Conservation (phyloP, 2,329 filamentous ascomycete genomes). For the Sclerotinia minor region DNA sequence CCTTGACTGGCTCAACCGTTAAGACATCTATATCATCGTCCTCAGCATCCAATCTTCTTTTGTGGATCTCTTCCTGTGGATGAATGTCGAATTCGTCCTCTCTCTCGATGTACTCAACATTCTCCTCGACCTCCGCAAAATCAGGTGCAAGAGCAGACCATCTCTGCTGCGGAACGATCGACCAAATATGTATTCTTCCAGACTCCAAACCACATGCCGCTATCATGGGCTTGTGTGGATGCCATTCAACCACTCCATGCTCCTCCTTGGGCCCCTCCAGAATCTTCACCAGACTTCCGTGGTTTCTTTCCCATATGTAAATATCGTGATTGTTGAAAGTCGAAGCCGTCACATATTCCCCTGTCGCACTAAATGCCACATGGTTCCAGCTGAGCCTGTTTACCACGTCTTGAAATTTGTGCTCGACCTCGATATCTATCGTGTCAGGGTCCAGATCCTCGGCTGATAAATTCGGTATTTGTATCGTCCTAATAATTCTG, state of each 20-base stretch:
- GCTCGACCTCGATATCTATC: constrained; percentile 86
- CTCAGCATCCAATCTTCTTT: constrained; percentile 83
- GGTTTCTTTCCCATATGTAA: constrained; percentile 94
- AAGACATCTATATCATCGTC: constrained; percentile 93
- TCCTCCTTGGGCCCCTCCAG: constrained; percentile 96
- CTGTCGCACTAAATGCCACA: constrained; percentile 89
- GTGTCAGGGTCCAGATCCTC: constrained; percentile 77
- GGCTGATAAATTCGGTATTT: constrained; percentile 74
- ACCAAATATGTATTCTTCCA: constrained; percentile 93
- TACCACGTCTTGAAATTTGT: constrained; percentile 98
- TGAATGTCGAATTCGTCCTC: constrained; percentile 99
- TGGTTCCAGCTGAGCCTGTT: constrained; percentile 96
- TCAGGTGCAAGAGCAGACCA: constrained; percentile 97
- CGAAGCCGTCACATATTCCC: constrained; percentile 93
- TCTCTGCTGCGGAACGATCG: constrained; percentile 88
- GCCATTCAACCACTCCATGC: constrained; percentile 95
- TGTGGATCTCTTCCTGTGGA: constrained; percentile 89
- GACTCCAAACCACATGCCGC: constrained; percentile 91
- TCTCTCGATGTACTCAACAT: constrained; percentile 91
- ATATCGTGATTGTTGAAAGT: constrained; percentile 99
- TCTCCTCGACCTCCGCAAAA: constrained; percentile 97
- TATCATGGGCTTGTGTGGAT: constrained; percentile 81
- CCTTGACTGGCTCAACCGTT: constrained; percentile 68
- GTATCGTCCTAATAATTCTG: constrained; percentile 89
- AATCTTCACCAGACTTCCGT: constrained; percentile 94